These are phyloP conservation scores for Oryza glumipatula DNA, from an alignment of 176 grass and related monocot genomes.

Conservation along the genomic window DNA sequence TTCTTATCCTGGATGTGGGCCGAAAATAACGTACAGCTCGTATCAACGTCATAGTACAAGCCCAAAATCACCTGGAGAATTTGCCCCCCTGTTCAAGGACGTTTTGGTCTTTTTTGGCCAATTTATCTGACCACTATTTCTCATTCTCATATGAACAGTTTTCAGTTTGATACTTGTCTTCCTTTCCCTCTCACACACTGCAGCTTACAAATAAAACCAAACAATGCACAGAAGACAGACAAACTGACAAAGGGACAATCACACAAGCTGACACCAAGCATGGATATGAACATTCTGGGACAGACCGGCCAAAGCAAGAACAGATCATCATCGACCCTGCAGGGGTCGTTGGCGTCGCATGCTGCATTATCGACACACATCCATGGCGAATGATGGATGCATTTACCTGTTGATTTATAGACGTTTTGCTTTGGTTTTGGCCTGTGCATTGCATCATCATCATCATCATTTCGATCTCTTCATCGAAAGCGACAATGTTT, in stretches of 20 bases:
- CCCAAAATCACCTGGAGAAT: no score
- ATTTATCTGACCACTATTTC: neutral
- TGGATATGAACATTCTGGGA: neutral
- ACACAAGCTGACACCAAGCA: neutral
- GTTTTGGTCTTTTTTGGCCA: neutral
- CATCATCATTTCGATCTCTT: neutral
- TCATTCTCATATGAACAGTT: neutral
- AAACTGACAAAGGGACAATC: neutral
- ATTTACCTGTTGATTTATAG: neutral
- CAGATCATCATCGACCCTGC: neutral
- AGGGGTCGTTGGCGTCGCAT: neutral
- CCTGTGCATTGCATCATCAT: no score
- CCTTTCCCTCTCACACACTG: neutral
- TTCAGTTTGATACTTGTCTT: neutral
- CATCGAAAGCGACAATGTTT: neutral
- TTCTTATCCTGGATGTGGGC: no score
- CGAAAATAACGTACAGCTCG: no score
- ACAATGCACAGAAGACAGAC: neutral
- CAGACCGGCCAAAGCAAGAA: neutral
- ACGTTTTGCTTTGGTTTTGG: neutral
- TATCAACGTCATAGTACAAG: no score
- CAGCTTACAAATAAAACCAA: neutral
- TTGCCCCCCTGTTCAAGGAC: no score
- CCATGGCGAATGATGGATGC: neutral
- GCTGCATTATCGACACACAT: neutral